Evolutionary conservation across 805 yeast species (phyloP).

Genomic region (Kluyveromyces lactis): DNA sequence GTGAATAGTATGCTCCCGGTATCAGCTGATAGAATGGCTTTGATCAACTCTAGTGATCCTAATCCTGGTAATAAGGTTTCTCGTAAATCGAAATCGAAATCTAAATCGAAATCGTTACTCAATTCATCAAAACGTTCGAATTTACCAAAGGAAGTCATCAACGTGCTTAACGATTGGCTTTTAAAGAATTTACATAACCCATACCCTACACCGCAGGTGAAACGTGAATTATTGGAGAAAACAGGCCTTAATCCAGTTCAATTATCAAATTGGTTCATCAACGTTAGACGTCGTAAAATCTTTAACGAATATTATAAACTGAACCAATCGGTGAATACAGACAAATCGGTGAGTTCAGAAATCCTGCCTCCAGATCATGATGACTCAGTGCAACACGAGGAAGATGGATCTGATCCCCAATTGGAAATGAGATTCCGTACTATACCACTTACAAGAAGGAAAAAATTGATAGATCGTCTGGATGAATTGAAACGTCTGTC

Average conservation of each 20-base stretch:
- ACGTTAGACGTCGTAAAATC: conserved; percentile 72
- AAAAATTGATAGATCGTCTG: conserved; percentile 28
- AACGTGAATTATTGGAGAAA: conserved; percentile 54
- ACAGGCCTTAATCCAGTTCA: conserved; percentile 80
- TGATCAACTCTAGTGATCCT: too few relatives aligned
- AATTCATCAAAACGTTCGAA: conserved; percentile 47
- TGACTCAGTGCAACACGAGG: conserved; percentile 4
- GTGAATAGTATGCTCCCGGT: too few relatives aligned
- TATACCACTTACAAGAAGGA: conserved; percentile 24
- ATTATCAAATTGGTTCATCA: conserved; percentile 80
- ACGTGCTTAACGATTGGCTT: conserved; percentile 65
- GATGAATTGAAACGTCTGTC: conserved; percentile 25
- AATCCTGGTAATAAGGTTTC: too few relatives aligned
- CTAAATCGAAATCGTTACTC: neutral
- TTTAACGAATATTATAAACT: conserved; percentile 26
- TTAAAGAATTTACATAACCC: conserved; percentile 69
- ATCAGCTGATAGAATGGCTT: too few relatives aligned
- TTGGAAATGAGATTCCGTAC: conserved; percentile 20
- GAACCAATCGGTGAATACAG: conserved; percentile 6
- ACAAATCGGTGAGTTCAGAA: neutral
- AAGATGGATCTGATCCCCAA: conserved; percentile 14
- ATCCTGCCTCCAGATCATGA: neutral
- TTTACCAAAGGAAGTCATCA: conserved; percentile 71
- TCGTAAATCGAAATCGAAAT: neutral
- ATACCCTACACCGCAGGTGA: conserved; percentile 75